Percentiles rank a stretch among this genome's conserved stretches.
phyloP scores from a whole-genome alignment of 2,329 filamentous ascomycete species.

The Kalmusia sp. region DNA sequence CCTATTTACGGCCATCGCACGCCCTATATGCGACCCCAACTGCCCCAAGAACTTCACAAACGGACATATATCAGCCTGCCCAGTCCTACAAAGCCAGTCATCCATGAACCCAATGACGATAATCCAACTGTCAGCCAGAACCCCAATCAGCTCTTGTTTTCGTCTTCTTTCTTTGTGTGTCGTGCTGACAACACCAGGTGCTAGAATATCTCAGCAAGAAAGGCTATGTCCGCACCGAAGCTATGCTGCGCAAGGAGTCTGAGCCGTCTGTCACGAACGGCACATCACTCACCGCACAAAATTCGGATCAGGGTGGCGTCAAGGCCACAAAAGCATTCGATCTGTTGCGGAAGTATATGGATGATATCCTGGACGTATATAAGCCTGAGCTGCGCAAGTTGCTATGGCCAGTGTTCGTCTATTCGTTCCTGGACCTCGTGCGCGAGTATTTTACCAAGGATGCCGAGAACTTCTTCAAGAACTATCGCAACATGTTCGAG shows the following conservation, averaged over 20 bases:
- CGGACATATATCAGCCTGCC: background rate
- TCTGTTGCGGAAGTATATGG: conserved; percentile 81
- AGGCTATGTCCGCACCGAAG: conserved; percentile 90
- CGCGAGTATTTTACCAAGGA: conserved; percentile 74
- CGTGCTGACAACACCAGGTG: conserved; percentile 59
- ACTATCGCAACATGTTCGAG: conserved; percentile 74
- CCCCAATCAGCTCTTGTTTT: background rate
- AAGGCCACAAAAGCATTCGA: conserved; percentile 80
- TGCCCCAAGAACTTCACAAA: too few species aligned
- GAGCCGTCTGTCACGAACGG: conserved; percentile 85
- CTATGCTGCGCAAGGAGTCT: conserved; percentile 90
- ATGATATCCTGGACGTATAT: conserved; percentile 92
- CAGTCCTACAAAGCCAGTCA: too few species aligned
- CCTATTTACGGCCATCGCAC: background rate
- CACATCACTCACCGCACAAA: conserved; percentile 70
- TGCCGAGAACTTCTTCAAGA: conserved; percentile 74
- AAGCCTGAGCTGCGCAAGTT: conserved; percentile 87
- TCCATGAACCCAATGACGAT: too few species aligned
- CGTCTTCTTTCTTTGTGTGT: background rate
- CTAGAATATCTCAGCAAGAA: conserved; percentile 97
- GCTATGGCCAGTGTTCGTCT: conserved; percentile 92
- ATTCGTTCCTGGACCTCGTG: conserved; percentile 85
- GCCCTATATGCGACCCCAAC: too few species aligned
- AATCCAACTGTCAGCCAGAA: conserved; percentile 1
- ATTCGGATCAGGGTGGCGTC: conserved; percentile 73